These are phyloP conservation scores for Lophiostoma macrostomum DNA, from an alignment of 495 filamentous ascomycete genomes.

Conservation along the genomic window DNA sequence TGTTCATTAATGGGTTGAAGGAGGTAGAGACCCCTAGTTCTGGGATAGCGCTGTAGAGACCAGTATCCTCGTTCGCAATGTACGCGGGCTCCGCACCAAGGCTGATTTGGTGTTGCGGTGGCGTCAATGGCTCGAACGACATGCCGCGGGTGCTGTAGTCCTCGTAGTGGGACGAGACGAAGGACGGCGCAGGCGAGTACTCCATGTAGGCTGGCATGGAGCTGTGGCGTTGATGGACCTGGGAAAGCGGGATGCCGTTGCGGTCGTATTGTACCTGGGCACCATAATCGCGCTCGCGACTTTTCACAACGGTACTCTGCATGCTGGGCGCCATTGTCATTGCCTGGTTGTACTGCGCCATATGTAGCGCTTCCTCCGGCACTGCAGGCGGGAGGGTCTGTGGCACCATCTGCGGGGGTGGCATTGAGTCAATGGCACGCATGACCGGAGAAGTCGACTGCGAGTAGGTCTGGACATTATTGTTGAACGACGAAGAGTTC, in stretches of 20 bases:
- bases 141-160: constrained; percentile 96
- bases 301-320: constrained; percentile 69
- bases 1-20: constrained; percentile 83
- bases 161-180: constrained; percentile 93
- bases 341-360: constrained; percentile 56
- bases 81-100: constrained; percentile 87
- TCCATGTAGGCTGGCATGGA: constrained; percentile 98
- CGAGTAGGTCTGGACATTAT: constrained; percentile 58
- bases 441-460: constrained; percentile 82
- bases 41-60: constrained; percentile 89
- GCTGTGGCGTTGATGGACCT: constrained; percentile 83
- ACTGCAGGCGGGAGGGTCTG: constrained; percentile 70
- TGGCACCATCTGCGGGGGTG: constrained; percentile 70
- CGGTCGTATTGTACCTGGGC: constrained; percentile 77
- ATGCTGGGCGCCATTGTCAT: constrained; percentile 43
- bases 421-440: constrained; percentile 85
- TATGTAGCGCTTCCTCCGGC: constrained; percentile 69
- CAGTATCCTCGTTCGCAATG: constrained; percentile 95
- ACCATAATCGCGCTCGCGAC: constrained; percentile 63
- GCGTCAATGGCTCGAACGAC: constrained; percentile 94
- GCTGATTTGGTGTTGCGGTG: constrained; percentile 79
- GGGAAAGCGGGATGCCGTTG: constrained; percentile 78
- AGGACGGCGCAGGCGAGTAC: constrained; percentile 95
- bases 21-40: constrained; percentile 60
- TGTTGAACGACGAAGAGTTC: constrained; percentile 92